Conservation (phyloP, 768 basidiomycete genomes). For the Serendipita sp. region DNA sequence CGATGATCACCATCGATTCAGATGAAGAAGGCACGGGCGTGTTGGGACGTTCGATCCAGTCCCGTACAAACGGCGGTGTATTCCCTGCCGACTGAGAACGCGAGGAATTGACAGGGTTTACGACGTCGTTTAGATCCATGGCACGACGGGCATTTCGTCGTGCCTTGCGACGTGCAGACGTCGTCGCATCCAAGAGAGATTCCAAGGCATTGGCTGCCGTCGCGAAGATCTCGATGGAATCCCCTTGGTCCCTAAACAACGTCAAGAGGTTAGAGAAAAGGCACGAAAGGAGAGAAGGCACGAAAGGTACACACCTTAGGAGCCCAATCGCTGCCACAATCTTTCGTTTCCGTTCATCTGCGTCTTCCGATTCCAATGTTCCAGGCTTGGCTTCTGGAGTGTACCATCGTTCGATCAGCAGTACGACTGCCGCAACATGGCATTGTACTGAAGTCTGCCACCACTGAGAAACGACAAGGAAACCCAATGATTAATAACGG, state of each 20-base stretch:
- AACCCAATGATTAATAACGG: not conserved
- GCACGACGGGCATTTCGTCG: not conserved
- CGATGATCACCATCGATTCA: not conserved
- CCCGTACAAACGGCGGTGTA: not conserved
- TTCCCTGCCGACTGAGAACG: not conserved
- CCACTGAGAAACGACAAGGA: not conserved
- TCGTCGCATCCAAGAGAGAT: not conserved
- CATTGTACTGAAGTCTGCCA: not conserved
- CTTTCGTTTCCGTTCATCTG: conserved; percentile 3
- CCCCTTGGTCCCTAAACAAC: not conserved
- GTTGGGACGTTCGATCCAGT: conserved; percentile 1
- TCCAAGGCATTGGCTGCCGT: not conserved
- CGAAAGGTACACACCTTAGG: not conserved
- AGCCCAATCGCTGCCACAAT: not conserved
- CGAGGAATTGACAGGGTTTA: not conserved
- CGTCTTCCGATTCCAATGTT: not conserved
- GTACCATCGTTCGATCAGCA: not conserved
- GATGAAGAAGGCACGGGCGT: not conserved
- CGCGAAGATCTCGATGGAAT: not conserved
- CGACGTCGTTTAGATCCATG: conserved; percentile 1
- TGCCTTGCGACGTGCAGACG: not conserved
- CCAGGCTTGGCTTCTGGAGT: not conserved
- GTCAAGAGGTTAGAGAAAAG: not conserved
- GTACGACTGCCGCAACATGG: not conserved
- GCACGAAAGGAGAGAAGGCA: not conserved